phyloP scores from a whole-genome alignment of 2,329 filamentous ascomycete species.

The Curvularia lunata region DNA sequence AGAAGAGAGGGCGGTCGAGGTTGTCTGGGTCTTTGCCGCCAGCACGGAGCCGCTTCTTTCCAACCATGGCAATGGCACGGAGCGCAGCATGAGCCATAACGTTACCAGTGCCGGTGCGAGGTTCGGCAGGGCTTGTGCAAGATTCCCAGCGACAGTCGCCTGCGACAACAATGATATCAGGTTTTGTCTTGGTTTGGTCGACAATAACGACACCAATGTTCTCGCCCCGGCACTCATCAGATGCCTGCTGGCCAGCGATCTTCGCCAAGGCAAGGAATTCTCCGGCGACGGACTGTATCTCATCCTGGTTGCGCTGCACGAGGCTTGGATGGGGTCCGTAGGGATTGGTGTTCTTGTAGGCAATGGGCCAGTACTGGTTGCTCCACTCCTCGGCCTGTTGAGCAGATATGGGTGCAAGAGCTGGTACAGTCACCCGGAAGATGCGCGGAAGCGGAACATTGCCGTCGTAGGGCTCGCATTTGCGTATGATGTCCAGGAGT shows the following conservation, averaged over 20 bases:
- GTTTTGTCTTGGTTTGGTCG: conserved; percentile 57
- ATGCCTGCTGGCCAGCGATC: conserved; percentile 66
- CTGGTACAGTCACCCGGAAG: conserved; percentile 70
- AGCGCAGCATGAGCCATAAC: conserved; percentile 79
- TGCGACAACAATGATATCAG: conserved; percentile 72
- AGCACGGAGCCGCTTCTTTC: conserved; percentile 58
- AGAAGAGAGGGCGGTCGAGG: conserved; percentile 60
- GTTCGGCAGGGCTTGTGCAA: conserved; percentile 29
- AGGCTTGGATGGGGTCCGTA: conserved; percentile 82
- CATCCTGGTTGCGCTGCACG: conserved; percentile 71
- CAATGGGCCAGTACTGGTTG: conserved; percentile 78
- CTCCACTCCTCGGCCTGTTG: conserved; percentile 78
- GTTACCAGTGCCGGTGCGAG: conserved; percentile 63
- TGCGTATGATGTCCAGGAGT: conserved; percentile 42
- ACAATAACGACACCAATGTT: conserved; percentile 77
- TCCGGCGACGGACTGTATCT: conserved; percentile 68
- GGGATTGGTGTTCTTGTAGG: conserved; percentile 87
- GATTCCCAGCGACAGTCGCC: conserved; percentile 75
- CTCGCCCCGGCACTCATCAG: conserved; percentile 66
- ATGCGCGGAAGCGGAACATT: conserved; percentile 59
- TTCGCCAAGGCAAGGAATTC: conserved; percentile 73
- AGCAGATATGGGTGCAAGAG: conserved; percentile 75
- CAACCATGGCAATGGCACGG: conserved; percentile 83
- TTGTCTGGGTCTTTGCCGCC: conserved; percentile 40
- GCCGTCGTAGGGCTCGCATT: conserved; percentile 49